Evolutionary conservation across 441 rosid genomes (phyloP), one percentile per base, ranked within the genome.

Genomic region (Cnidoscolus chayamansa): DNA sequence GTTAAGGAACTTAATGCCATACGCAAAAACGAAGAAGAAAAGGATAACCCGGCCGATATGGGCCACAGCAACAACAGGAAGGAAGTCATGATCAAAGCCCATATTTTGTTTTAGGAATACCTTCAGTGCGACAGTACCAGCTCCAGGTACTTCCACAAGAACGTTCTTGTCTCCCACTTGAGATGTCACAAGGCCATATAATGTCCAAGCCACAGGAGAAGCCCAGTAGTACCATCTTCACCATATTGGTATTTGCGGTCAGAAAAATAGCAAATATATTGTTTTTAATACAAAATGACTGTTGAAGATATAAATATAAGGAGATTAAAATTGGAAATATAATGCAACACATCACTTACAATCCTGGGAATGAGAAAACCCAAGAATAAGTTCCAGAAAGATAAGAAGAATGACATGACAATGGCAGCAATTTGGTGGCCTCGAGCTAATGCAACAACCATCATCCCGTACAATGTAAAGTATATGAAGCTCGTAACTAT

Each of bases 141-240:
- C n/a, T 55, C 88, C 91, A 19, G 85, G 84, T 31, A 89, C 69
- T 7, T 75, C 76, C 58, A 94, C 64, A 0, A 1, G 17, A 30
- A 74, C 11, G 4, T 76, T 71, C 2, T 16, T 81, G 78, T 90
- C 88, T 32, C 98, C 98, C 20, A 90, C 82, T 81, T 94, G 97
- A 78, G 90, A 85, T 25, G 90, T 80, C 63, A 94, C 83, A 30
- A 94, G 81, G 0, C 98, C 97, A 12, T 94, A 89, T 7, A 92
- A 63, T 72, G 98, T 90, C 97, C 98, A 94, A 3, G 97, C 84
- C 74, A 87, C 88, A 0, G 98, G 97, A 8, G 89, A 81, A 58
- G 80, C 85, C 97, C 96, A 91, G 71, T 93, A 93, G 68, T 91
- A 91, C 97, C 98, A 93, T 68, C 96, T 91, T 97, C 97, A 91